A percentile compares a stretch with the other conserved stretches of the same genome.
phyloP scores from a whole-genome alignment of 2,329 filamentous ascomycete genomes.

The Fusarium musae region DNA sequence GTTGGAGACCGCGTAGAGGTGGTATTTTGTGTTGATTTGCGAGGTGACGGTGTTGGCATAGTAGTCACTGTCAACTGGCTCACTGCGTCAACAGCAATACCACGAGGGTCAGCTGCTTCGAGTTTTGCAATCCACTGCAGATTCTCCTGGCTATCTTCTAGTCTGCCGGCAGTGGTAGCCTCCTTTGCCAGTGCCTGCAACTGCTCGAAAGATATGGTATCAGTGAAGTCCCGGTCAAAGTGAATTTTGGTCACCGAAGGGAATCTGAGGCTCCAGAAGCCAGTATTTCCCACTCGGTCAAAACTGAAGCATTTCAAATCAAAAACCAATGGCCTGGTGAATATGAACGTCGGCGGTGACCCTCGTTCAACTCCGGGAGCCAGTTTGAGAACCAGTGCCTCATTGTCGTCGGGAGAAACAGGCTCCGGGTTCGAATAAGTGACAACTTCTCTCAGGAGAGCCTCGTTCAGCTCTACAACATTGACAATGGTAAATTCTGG shows the following conservation, averaged over 20 bases:
- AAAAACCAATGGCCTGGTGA: slow-evolving; percentile 78
- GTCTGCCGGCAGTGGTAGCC: slow-evolving; percentile 60
- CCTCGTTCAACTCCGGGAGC: slow-evolving; percentile 57
- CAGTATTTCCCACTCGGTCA: slow-evolving; percentile 74
- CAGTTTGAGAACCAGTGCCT: slow-evolving; percentile 58
- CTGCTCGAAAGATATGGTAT: slow-evolving; percentile 75
- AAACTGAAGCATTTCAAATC: slow-evolving; percentile 86
- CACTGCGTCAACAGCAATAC: slow-evolving; percentile 54
- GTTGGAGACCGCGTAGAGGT: slow-evolving; percentile 25
- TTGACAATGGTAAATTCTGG: slow-evolving; percentile 76
- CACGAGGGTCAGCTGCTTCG: slow-evolving; percentile 63
- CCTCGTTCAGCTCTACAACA: slow-evolving; percentile 65
- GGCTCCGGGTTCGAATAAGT: slow-evolving; percentile 57
- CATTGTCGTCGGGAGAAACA: slow-evolving; percentile 53
- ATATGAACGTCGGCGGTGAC: slow-evolving; percentile 63
- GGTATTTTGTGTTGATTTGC: slow-evolving; percentile 42
- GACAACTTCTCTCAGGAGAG: slow-evolving; percentile 63
- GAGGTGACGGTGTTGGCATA: slow-evolving; percentile 50
- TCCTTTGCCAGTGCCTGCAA: slow-evolving; percentile 73
- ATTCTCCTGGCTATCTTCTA: slow-evolving; percentile 70
- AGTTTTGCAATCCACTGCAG: slow-evolving; percentile 69
- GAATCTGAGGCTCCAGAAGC: slow-evolving; percentile 81
- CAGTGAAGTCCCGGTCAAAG: slow-evolving; percentile 75
- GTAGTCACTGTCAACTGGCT: slow-evolving; percentile 59
- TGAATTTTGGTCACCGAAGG: slow-evolving; percentile 82